Percentiles rank a stretch among this genome's conserved stretches.
Evolutionary conservation across 2,329 filamentous ascomycete species (phyloP).

Genomic region (Verticillium albo-atrum): DNA sequence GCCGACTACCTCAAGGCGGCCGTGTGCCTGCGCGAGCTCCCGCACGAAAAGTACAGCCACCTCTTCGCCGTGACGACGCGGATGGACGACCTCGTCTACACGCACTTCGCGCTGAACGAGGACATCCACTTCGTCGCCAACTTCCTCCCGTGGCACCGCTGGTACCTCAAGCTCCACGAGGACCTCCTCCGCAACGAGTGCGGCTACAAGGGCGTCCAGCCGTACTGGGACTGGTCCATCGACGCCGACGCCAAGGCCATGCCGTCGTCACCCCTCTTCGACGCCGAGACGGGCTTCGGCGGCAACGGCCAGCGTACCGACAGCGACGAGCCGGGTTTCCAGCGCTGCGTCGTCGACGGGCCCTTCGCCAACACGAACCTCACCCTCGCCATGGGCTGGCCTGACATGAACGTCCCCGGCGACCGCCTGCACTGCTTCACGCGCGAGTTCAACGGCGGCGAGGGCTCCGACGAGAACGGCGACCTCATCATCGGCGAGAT

Average conservation of each 20-base stretch:
- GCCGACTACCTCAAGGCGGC: constrained; percentile 13
- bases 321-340: constrained; percentile 5
- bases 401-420: constrained; percentile 8
- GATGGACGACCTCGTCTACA: constrained; percentile 14
- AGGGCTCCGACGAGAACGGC: constrained; percentile 9
- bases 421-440: constrained; percentile 14
- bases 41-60: constrained; percentile 8
- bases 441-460: constrained; percentile 12
- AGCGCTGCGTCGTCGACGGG: constrained; percentile 16
- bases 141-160: constrained; percentile 31
- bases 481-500: constrained; percentile 12
- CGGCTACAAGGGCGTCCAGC: constrained; percentile 24
- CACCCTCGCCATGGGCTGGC: constrained; percentile 13
- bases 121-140: constrained; percentile 16
- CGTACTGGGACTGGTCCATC: constrained; percentile 26
- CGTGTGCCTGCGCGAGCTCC: constrained; percentile 10
- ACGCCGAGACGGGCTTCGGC: constrained; percentile 25
- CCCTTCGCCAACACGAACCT: constrained; percentile 16
- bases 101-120: constrained; percentile 10
- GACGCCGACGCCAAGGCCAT: constrained; percentile 12
- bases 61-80: constrained; percentile 10
- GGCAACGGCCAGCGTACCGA: constrained; percentile 16
- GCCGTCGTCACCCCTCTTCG: constrained; percentile 23
- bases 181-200: constrained; percentile 21
- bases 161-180: constrained; percentile 24